These are phyloP conservation scores for Lecanicillium sp. DNA, from an alignment of 2,329 filamentous ascomycete species.

Conservation along the genomic window DNA sequence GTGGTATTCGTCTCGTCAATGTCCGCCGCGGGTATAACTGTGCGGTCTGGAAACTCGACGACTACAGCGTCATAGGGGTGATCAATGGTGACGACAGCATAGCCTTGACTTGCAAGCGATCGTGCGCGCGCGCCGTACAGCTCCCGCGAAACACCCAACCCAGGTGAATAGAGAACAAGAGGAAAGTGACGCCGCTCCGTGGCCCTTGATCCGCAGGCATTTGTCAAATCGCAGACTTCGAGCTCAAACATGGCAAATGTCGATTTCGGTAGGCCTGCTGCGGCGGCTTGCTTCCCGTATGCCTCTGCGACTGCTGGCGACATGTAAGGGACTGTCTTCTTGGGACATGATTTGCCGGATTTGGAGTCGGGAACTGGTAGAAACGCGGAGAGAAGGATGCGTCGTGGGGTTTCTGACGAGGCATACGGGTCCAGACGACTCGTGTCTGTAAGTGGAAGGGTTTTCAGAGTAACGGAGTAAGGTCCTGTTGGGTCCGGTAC, in stretches of 20 bases:
- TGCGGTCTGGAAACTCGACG: conserved; percentile 33
- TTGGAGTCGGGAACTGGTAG: conserved; percentile 17
- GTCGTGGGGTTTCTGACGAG: conserved; percentile 15
- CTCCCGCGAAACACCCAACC: conserved; percentile 27
- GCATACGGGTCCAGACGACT: conserved; percentile 23
- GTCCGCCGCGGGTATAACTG: conserved; percentile 11
- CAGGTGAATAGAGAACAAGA: conserved; percentile 32
- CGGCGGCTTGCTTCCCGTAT: conserved; percentile 18
- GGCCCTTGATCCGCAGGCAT: conserved; percentile 2
- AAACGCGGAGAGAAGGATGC: conserved; percentile 22
- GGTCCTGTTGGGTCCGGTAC: conserved; percentile 21
- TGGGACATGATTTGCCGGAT: conserved; percentile 12
- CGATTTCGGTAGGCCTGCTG: conserved; percentile 20
- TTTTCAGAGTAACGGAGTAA: conserved; percentile 18
- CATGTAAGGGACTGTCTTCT: conserved; percentile 22
- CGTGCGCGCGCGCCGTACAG: conserved; percentile 30
- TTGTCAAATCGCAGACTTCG: conserved; percentile 16
- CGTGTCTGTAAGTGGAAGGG: conserved; percentile 20
- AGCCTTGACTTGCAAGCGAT: conserved; percentile 34
- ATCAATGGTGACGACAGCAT: conserved; percentile 35
- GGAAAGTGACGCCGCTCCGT: conserved; percentile 12
- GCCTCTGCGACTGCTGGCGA: conserved; percentile 20
- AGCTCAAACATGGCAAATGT: conserved; percentile 20
- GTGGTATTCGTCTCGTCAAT: conserved; percentile 14
- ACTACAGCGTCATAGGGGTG: conserved; percentile 33